Evolutionary conservation across 306 rosid genomes (phyloP), one percentile per base, ranked within the genome.

Genomic region (Prunus kanzakura): DNA sequence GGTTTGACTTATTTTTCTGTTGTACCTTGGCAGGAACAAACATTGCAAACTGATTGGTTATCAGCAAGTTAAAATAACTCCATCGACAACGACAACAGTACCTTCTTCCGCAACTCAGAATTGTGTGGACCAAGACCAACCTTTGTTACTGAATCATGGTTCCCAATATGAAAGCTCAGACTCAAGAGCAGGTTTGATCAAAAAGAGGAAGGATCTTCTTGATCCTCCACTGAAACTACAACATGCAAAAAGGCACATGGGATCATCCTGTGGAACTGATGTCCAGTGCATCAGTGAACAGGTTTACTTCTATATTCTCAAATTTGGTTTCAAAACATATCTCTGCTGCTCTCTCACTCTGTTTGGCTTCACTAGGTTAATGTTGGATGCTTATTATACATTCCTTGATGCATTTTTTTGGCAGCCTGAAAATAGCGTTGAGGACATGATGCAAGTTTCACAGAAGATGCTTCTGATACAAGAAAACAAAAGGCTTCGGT

Each of bases 41-140:
- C 87, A 90, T 78, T 89, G 93, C 75, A 79, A 19, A 69, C 78
- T 86, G 19, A 41, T 90, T 63, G 98, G 96, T 62, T 89, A 92
- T 88, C 83, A 51, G 65, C 14, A 20, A 11, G 2, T 2, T 3
- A 20, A 35, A 38, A 32, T 11, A 32, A 11, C 1, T 32, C 75
- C 11, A 15, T 1, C 16, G 38, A 51, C 27, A 30, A 27, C 4
- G 12, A 29, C 74, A 10, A 32, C 27, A 49, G 15, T 22, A 49
- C 23, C 73, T 69, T 69, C 58, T 23, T 49, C 60, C 1, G 16
- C 22, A 49, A 69, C 23, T 47, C 43, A 3, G 25, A 47, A 14
- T 25, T 13, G 55, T 18, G 23, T 22, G n/a, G 8, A 46, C 57
- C 56, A 45, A 10, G 8, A 46, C 72, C 56, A 45, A 10, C 56